Conservation (phyloP, 306 rosid genomes). For the Cajanus cajan region DNA sequence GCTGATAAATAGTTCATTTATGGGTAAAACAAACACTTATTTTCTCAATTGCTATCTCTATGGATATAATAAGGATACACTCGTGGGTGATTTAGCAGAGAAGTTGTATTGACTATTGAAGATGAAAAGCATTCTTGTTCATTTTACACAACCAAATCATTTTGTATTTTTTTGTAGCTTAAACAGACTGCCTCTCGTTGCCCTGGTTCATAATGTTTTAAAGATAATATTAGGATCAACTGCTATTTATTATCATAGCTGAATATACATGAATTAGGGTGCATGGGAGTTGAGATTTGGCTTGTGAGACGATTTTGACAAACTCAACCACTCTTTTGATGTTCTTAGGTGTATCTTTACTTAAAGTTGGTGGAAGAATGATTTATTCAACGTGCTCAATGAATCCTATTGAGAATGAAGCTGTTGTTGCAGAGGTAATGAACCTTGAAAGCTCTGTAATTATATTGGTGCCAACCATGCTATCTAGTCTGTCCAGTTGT, state of each 20-base stretch:
- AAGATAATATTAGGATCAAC: conserved; percentile 3
- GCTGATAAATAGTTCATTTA: not conserved
- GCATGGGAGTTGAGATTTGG: not conserved
- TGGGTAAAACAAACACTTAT: not conserved
- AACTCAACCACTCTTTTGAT: conserved; percentile 23
- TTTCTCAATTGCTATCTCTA: not conserved
- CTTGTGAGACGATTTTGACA: not conserved
- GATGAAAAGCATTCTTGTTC: not conserved
- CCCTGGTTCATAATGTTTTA: conserved; percentile 4
- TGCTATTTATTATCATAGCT: not conserved
- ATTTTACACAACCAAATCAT: not conserved
- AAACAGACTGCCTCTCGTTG: conserved; percentile 19
- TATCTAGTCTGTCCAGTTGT: conserved; percentile 11
- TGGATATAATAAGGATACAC: not conserved
- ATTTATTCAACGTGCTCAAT: conserved; percentile 95
- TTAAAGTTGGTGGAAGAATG: conserved; percentile 94
- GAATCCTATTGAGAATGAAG: conserved; percentile 97
- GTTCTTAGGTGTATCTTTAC: conserved; percentile 69
- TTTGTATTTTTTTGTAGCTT: conserved; percentile 4
- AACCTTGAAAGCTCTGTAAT: conserved; percentile 13
- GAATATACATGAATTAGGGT: not conserved
- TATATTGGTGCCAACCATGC: conserved; percentile 18
- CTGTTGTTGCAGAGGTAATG: conserved; percentile 89
- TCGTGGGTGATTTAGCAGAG: not conserved
- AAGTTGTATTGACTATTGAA: conserved; percentile 22